phyloP scores from a whole-genome alignment of 805 yeast species.

The Suhomyces canberraensis region DNA sequence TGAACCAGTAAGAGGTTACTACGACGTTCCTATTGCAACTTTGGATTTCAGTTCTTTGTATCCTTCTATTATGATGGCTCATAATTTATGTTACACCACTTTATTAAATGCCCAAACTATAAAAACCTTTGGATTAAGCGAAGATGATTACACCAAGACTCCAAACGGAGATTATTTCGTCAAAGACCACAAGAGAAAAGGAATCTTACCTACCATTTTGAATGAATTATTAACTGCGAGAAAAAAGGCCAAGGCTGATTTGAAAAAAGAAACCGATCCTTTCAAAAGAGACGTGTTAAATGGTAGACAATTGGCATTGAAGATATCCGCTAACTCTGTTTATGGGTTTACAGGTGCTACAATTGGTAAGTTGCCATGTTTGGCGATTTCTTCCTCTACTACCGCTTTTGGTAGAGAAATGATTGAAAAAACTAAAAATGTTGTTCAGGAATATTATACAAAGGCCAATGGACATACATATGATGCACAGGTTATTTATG shows the following conservation, averaged over 20 bases:
- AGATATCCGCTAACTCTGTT: constrained; percentile 96
- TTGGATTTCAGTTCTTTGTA: constrained; percentile 95
- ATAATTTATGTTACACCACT: constrained; percentile 93
- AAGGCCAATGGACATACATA: constrained; percentile 79
- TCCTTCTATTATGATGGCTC: constrained; percentile 99
- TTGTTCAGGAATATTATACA: constrained; percentile 76
- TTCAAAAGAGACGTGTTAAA: constrained; percentile 89
- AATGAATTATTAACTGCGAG: constrained; percentile 88
- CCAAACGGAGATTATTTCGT: constrained; percentile 94
- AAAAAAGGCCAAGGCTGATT: constrained; percentile 85
- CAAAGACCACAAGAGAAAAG: constrained; percentile 64
- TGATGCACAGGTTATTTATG: constrained; percentile 90
- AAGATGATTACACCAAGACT: constrained; percentile 77
- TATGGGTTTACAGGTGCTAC: constrained; percentile 99
- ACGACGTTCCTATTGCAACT: constrained; percentile 96
- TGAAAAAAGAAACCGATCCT: constrained; percentile 91
- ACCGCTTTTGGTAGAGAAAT: constrained; percentile 95
- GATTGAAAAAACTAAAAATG: constrained; percentile 89
- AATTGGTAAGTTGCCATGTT: constrained; percentile 92
- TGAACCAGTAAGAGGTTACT: constrained; percentile 94
- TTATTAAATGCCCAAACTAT: constrained; percentile 68
- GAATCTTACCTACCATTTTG: constrained; percentile 87
- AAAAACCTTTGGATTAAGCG: constrained; percentile 56
- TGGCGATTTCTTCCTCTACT: constrained; percentile 92
- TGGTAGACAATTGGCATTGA: constrained; percentile 95